phyloP scores from a whole-genome alignment of 2,329 filamentous ascomycete genomes.

The Venturia effusa region DNA sequence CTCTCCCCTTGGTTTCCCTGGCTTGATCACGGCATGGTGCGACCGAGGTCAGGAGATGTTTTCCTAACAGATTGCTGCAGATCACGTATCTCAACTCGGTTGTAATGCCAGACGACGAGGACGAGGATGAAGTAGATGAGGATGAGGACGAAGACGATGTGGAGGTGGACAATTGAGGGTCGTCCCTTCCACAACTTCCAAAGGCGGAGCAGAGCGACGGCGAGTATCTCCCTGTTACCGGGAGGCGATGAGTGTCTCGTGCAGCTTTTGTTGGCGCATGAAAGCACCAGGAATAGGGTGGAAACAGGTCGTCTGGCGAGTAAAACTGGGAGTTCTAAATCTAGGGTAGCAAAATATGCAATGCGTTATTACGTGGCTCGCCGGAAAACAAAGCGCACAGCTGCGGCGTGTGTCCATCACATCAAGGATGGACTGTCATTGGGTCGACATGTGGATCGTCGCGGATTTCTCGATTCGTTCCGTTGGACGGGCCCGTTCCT shows the following conservation, averaged over 20 bases:
- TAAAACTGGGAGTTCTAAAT: neutral
- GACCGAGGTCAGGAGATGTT: neutral
- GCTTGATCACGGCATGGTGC: neutral
- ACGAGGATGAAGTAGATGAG: conserved; percentile 18
- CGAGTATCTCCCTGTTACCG: neutral
- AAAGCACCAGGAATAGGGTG: neutral
- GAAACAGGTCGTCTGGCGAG: neutral
- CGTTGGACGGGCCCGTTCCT: neutral
- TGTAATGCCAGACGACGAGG: conserved; percentile 35
- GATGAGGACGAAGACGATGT: conserved; percentile 6
- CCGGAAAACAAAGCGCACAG: conserved; percentile 2
- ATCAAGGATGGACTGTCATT: neutral
- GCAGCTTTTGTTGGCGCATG: neutral
- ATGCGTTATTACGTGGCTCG: conserved; percentile 3
- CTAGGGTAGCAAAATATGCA: neutral
- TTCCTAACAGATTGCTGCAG: conserved; percentile 21
- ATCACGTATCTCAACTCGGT: conserved; percentile 40
- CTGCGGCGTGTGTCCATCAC: neutral
- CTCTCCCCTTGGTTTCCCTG: conserved; percentile 3
- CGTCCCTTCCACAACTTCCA: neutral
- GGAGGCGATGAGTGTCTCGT: neutral
- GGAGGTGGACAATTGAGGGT: conserved; percentile 1
- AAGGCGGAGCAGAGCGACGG: neutral
- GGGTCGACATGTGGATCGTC: neutral
- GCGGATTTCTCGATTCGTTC: neutral